Evolutionary conservation across 2,329 filamentous ascomycete species (phyloP).

Genomic region (Beauveria asiatica): DNA sequence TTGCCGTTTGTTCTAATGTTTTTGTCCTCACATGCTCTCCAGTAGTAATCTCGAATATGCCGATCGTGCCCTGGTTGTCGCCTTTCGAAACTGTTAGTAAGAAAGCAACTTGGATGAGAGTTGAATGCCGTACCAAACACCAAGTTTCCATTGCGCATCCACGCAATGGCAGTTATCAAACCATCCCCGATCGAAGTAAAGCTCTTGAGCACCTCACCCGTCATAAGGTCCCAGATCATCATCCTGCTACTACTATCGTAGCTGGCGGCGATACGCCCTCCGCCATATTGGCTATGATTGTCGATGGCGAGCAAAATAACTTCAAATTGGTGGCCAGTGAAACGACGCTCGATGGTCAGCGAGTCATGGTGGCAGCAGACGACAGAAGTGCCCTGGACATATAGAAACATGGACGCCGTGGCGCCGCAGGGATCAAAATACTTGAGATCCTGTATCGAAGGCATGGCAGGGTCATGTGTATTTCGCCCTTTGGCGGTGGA

Average conservation of each 20-base stretch:
- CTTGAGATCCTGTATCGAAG: constrained; percentile 38
- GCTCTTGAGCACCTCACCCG: constrained; percentile 81
- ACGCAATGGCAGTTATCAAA: constrained; percentile 66
- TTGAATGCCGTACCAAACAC: constrained; percentile 69
- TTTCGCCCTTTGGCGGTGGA: constrained; percentile 37
- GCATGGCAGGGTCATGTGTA: constrained; percentile 37
- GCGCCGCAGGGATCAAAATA: constrained; percentile 83
- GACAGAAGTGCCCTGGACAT: constrained; percentile 72
- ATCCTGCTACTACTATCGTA: constrained; percentile 87
- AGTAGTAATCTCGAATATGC: constrained; percentile 86
- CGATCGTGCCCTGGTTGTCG: constrained; percentile 85
- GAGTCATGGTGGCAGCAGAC: constrained; percentile 90
- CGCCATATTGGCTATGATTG: constrained; percentile 79
- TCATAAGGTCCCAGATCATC: constrained; percentile 94
- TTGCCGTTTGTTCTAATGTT: constrained; percentile 85
- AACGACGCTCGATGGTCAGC: constrained; percentile 77
- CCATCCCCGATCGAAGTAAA: constrained; percentile 79
- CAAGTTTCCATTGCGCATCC: constrained; percentile 96
- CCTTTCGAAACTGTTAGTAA: constrained; percentile 41
- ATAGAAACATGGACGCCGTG: constrained; percentile 84
- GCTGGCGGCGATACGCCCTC: constrained; percentile 80
- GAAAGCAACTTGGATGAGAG: background rate
- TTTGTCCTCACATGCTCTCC: constrained; percentile 86
- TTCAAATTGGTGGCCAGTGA: constrained; percentile 74
- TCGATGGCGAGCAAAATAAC: constrained; percentile 81